These are phyloP conservation scores for Fusarium heterosporum DNA, from an alignment of 2,329 filamentous ascomycete species.

Conservation along the genomic window DNA sequence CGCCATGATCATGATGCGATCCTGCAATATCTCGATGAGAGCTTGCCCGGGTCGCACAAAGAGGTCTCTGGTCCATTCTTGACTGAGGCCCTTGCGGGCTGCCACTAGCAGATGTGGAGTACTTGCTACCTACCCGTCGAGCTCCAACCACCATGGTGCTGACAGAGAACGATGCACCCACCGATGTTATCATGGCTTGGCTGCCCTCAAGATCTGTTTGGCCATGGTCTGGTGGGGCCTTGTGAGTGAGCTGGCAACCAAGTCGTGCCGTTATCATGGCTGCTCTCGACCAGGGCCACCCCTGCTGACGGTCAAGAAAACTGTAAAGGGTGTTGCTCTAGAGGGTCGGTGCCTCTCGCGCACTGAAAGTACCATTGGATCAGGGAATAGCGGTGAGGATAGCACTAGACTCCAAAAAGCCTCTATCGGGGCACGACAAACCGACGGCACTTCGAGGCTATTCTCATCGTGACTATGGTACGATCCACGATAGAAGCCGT, in stretches of 20 bases:
- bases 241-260: conserved; percentile 46
- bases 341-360: conserved; percentile 34
- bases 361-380: conserved; percentile 38
- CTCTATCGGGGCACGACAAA: conserved; percentile 35
- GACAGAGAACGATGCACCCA: conserved; percentile 43
- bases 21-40: conserved; percentile 46
- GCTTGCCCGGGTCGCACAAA: conserved; percentile 38
- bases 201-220: conserved; percentile 46
- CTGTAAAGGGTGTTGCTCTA: conserved; percentile 44
- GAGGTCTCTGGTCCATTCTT: conserved; percentile 27
- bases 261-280: conserved; percentile 45
- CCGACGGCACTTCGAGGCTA: conserved; percentile 23
- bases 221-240: conserved; percentile 37
- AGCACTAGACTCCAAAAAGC: conserved; percentile 46
- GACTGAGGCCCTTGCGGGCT: conserved; percentile 40
- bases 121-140: conserved; percentile 41
- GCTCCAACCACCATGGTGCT: conserved; percentile 36
- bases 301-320: conserved; percentile 33
- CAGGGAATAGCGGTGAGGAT: conserved; percentile 46
- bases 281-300: conserved; percentile 29
- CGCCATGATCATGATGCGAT: conserved; percentile 41
- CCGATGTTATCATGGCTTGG: conserved; percentile 40
- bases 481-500: conserved; percentile 7
- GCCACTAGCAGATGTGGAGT: conserved; percentile 44
- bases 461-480: conserved; percentile 19